Percentiles rank a stretch among this genome's conserved stretches.
Conservation (phyloP, 352 stramenopile genomes). For the Pythium brachiatum region DNA sequence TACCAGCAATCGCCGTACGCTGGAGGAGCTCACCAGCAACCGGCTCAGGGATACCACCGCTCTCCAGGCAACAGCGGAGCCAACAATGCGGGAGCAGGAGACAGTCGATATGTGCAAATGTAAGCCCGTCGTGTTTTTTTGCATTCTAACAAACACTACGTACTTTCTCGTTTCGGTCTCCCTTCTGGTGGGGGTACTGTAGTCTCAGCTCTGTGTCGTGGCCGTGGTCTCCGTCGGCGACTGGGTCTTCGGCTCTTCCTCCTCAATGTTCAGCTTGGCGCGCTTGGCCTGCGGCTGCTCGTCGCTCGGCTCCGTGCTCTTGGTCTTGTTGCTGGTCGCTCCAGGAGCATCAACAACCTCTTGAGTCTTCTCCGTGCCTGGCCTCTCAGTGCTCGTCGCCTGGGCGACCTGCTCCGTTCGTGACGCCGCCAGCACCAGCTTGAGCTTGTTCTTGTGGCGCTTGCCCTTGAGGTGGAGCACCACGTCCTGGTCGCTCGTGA, state of each 20-base stretch:
- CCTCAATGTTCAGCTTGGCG: not conserved
- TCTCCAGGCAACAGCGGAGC: not conserved
- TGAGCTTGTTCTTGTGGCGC: constrained; percentile 83
- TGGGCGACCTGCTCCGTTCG: constrained; percentile 49
- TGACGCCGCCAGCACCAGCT: constrained; percentile 37
- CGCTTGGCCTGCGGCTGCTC: constrained; percentile 6
- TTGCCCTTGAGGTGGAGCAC: constrained; percentile 71
- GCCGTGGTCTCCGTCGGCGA: constrained; percentile 7
- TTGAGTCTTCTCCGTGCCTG: not conserved
- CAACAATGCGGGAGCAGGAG: not conserved
- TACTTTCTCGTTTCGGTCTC: not conserved
- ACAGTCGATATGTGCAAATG: constrained; percentile 6
- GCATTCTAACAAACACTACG: not conserved
- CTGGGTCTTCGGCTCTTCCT: not conserved
- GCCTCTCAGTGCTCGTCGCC: constrained; percentile 8
- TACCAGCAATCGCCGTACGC: constrained; percentile 2
- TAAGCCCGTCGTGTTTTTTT: not conserved
- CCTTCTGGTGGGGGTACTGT: too few species aligned
- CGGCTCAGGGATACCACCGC: constrained; percentile 4
- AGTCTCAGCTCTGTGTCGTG: not conserved
- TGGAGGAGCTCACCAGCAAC: not conserved
- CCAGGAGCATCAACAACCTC: not conserved
- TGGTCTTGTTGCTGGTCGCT: not conserved
- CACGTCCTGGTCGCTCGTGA: constrained; percentile 75
- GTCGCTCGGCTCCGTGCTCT: not conserved